Percentiles rank a stretch among this genome's conserved stretches.
Evolutionary conservation across 2,329 filamentous ascomycete species (phyloP).

Genomic region (Zymoseptoria brevis): DNA sequence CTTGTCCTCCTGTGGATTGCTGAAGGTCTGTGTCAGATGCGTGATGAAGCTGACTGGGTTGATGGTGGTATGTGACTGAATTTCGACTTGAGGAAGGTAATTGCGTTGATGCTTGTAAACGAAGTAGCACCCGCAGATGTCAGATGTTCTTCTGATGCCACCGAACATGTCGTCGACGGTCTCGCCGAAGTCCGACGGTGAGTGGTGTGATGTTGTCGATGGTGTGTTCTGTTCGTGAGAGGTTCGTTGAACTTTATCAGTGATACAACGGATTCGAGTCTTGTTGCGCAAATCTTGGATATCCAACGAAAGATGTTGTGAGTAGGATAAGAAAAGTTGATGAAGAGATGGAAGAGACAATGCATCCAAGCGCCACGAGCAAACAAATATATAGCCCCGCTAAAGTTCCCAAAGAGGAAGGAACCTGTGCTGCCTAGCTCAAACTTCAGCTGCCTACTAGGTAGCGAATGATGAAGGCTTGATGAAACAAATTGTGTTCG

Average conservation of each 20-base stretch:
- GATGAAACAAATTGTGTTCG: background rate
- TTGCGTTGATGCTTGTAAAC: constrained; percentile 8
- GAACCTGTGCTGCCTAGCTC: background rate
- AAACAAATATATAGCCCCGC: background rate
- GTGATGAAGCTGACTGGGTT: constrained; percentile 47
- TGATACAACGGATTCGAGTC: background rate
- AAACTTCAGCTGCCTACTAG: background rate
- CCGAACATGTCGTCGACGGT: background rate
- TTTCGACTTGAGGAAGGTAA: constrained; percentile 52
- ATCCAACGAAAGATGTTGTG: background rate
- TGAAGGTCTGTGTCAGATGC: constrained; percentile 52
- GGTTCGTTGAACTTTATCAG: background rate
- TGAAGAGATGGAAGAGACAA: background rate
- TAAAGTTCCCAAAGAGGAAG: background rate
- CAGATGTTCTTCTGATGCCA: constrained; percentile 1
- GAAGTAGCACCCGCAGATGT: constrained; percentile 29
- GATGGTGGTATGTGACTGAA: constrained; percentile 55
- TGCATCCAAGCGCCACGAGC: background rate
- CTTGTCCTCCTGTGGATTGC: constrained; percentile 45
- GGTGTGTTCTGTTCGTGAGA: too few relatives aligned
- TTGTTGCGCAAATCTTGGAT: background rate
- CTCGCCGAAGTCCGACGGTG: background rate
- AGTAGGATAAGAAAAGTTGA: background rate
- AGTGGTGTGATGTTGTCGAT: background rate
- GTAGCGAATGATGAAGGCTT: background rate